A percentile compares a stretch with the other conserved stretches of the same genome.
Conservation (phyloP, 768 basidiomycete species). For the Royoungia palumana region DNA sequence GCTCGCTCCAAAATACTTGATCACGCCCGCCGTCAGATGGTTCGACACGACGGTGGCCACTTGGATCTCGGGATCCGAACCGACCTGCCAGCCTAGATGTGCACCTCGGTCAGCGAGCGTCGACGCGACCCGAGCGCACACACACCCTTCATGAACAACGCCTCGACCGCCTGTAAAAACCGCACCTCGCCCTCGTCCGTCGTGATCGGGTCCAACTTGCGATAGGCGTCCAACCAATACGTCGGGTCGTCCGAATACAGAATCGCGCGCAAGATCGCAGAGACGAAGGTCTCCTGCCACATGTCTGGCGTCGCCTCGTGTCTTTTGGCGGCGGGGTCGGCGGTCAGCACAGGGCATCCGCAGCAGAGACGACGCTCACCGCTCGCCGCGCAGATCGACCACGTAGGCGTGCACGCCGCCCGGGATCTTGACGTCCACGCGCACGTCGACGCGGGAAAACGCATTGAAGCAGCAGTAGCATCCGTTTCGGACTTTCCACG, state of each 20-base stretch:
- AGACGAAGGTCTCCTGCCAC: constrained; percentile 98
- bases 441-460: constrained; percentile 92
- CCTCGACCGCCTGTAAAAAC: constrained; percentile 89
- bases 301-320: constrained; percentile 89
- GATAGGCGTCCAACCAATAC: constrained; percentile 88
- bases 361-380: constrained; percentile 42
- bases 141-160: constrained; percentile 79
- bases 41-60: constrained; percentile 96
- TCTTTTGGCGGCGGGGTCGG: constrained; percentile 35
- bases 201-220: constrained; percentile 94
- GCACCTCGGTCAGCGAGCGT: neutral
- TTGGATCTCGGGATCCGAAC: constrained; percentile 97
- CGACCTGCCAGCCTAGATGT: constrained; percentile 89
- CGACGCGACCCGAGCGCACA: neutral
- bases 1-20: constrained; percentile 96
- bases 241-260: constrained; percentile 95
- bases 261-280: constrained; percentile 85
- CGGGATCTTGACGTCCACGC: constrained; percentile 98
- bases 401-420: constrained; percentile 95
- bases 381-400: constrained; percentile 89
- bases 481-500: constrained; percentile 91
- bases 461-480: constrained; percentile 99
- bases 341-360: neutral
- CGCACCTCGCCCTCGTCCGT: constrained; percentile 83
- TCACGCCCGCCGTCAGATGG: constrained; percentile 88